phyloP scores from a whole-genome alignment of 1,139 yeast species.

The Saccharomyces hybrid region DNA sequence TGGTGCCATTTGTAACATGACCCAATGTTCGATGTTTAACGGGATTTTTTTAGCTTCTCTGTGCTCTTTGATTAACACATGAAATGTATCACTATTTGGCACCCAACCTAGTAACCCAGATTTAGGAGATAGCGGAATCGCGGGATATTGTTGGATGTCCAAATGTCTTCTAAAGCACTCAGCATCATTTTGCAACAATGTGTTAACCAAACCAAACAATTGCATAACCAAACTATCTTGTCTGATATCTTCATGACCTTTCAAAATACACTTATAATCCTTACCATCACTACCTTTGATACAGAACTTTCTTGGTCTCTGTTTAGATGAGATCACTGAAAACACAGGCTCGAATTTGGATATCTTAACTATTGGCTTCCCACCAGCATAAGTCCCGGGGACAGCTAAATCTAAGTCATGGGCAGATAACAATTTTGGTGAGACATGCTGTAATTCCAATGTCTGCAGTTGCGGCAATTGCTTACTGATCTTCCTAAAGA shows the following conservation, averaged over 20 bases:
- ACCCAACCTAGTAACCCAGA: constrained; percentile 98
- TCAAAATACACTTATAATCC: constrained; percentile 69
- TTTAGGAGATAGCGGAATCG: constrained; percentile 91
- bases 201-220: constrained; percentile 88
- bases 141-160: constrained; percentile 85
- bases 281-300: constrained; percentile 88
- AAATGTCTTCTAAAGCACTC: constrained; percentile 94
- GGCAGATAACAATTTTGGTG: constrained; percentile 79
- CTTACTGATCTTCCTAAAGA: constrained; percentile 82
- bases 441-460: constrained; percentile 84
- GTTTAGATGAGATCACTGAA: constrained; percentile 89
- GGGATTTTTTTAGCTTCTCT: constrained; percentile 86
- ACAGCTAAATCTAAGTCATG: constrained; percentile 77
- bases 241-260: constrained; percentile 97
- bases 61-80: constrained; percentile 82
- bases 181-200: constrained; percentile 79
- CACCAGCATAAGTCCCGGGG: constrained; percentile 85
- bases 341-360: constrained; percentile 72
- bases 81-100: constrained; percentile 93
- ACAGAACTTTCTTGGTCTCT: constrained; percentile 80
- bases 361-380: constrained; percentile 69
- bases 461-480: constrained; percentile 83
- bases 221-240: constrained; percentile 98
- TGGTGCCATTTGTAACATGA: constrained; percentile 97
- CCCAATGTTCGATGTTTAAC: constrained; percentile 86